Conservation (phyloP, 2,329 filamentous ascomycete genomes). For the Arthrobotrys iridis region DNA sequence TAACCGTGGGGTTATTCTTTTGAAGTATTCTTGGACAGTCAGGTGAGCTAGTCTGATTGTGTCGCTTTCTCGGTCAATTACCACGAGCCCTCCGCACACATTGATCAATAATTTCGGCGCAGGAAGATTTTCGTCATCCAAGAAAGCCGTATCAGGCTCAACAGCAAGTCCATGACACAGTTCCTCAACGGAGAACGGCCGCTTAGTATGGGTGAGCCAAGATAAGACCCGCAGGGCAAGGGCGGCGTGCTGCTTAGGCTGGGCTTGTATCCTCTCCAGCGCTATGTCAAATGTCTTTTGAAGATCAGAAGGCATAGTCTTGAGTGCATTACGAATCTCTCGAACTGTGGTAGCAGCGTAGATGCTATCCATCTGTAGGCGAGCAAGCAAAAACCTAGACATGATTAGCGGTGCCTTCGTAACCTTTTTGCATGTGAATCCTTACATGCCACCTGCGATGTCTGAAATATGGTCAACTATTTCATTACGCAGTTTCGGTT, state of each 20-base stretch:
- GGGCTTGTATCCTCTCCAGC: constrained; percentile 25
- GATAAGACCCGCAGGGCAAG: constrained; percentile 22
- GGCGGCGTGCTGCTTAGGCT: constrained; percentile 35
- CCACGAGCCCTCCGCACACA: constrained; percentile 35
- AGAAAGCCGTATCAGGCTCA: constrained; percentile 17
- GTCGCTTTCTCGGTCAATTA: constrained; percentile 29
- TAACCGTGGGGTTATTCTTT: constrained; percentile 6
- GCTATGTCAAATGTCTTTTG: constrained; percentile 38
- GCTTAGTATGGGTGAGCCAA: constrained; percentile 35
- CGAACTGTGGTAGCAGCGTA: constrained; percentile 31
- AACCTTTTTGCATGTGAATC: background rate
- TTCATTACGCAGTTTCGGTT: constrained; percentile 33
- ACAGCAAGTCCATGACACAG: constrained; percentile 33
- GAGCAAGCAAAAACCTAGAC: constrained; percentile 28
- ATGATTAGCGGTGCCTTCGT: background rate
- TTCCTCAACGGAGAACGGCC: constrained; percentile 27
- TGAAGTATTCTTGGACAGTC: constrained; percentile 42
- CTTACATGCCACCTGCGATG: constrained; percentile 37
- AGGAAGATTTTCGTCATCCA: constrained; percentile 35
- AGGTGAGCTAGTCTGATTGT: constrained; percentile 31
- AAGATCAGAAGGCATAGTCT: constrained; percentile 42
- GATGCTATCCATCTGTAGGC: constrained; percentile 36
- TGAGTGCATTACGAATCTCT: constrained; percentile 40
- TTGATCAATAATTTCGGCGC: constrained; percentile 41
- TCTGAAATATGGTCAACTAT: constrained; percentile 43